A percentile compares a stretch with the other conserved stretches of the same genome.
These are phyloP conservation scores for Didymella exigua DNA, from an alignment of 2,329 filamentous ascomycete genomes.

Conservation along the genomic window DNA sequence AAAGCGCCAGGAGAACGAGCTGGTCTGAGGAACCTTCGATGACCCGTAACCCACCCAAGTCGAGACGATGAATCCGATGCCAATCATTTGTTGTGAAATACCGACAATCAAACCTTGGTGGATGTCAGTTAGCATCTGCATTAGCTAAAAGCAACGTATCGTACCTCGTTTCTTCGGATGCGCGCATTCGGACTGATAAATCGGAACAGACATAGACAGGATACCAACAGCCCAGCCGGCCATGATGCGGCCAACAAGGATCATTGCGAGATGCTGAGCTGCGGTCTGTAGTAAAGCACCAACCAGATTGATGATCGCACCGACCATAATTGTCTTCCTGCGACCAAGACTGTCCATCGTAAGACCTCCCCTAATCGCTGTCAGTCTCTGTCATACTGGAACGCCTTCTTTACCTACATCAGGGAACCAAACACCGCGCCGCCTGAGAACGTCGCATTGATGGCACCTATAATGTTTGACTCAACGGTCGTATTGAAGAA, in stretches of 20 bases:
- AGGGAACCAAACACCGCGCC: constrained; percentile 63
- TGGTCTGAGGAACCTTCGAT: constrained; percentile 44
- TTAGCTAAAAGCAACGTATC: not conserved
- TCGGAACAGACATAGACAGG: constrained; percentile 65
- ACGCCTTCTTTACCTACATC: constrained; percentile 38
- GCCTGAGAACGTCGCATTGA: constrained; percentile 67
- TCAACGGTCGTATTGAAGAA: constrained; percentile 61
- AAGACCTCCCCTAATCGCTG: constrained; percentile 52
- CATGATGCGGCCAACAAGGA: constrained; percentile 63
- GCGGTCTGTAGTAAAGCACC: constrained; percentile 65
- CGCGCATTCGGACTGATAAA: constrained; percentile 68
- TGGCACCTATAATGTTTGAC: constrained; percentile 63
- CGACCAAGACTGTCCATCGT: constrained; percentile 68
- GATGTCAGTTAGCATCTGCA: not conserved
- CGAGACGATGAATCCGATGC: constrained; percentile 62
- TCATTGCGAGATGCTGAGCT: constrained; percentile 63
- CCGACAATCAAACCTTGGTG: constrained; percentile 57
- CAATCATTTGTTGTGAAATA: constrained; percentile 63
- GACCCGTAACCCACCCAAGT: constrained; percentile 58
- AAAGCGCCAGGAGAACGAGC: constrained; percentile 51
- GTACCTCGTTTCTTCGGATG: constrained; percentile 62
- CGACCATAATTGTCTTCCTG: constrained; percentile 64
- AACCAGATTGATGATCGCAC: constrained; percentile 62
- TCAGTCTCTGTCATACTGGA: not conserved
- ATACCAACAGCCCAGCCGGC: constrained; percentile 64